These are phyloP conservation scores for Rhodocollybia butyracea DNA, from an alignment of 768 basidiomycete species.

Conservation along the genomic window DNA sequence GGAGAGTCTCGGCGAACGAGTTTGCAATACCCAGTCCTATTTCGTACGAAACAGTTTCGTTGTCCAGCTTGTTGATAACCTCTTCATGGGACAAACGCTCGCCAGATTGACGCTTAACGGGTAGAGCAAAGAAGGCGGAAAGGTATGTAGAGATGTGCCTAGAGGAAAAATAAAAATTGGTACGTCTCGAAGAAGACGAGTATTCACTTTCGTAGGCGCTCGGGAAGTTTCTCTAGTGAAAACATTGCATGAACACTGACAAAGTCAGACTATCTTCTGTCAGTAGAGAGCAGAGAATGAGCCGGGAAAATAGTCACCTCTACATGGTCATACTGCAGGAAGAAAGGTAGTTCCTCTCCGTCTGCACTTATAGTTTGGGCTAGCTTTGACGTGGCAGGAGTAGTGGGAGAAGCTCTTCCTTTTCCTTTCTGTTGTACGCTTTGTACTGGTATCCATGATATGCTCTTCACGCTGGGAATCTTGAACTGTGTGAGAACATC, in stretches of 20 bases:
- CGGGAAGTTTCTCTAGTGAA: slow-evolving; percentile 69
- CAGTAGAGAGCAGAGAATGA: not conserved
- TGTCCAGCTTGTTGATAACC: slow-evolving; percentile 85
- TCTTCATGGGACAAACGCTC: slow-evolving; percentile 78
- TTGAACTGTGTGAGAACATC: slow-evolving; percentile 82
- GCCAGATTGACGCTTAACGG: slow-evolving; percentile 69
- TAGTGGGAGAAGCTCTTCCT: slow-evolving; percentile 33
- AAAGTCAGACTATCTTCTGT: slow-evolving; percentile 76
- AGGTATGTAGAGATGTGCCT: slow-evolving; percentile 81
- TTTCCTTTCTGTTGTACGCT: slow-evolving; percentile 60
- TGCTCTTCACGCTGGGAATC: slow-evolving; percentile 87
- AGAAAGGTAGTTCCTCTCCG: slow-evolving; percentile 72
- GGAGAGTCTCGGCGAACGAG: slow-evolving; percentile 71
- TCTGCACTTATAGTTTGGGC: slow-evolving; percentile 65
- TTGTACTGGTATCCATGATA: slow-evolving; percentile 85
- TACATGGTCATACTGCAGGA: slow-evolving; percentile 92
- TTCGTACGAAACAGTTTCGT: slow-evolving; percentile 88
- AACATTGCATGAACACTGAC: slow-evolving; percentile 77
- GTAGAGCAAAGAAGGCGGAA: slow-evolving; percentile 84
- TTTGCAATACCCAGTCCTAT: slow-evolving; percentile 60
- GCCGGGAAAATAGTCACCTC: slow-evolving; percentile 45
- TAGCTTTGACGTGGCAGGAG: slow-evolving; percentile 37
- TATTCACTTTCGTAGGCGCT: slow-evolving; percentile 72
- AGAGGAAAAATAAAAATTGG: slow-evolving; percentile 10
- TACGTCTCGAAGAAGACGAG: not conserved